These are phyloP conservation scores for Eucalyptus victrix DNA, from an alignment of 345 rosid genomes.

Conservation along the genomic window DNA sequence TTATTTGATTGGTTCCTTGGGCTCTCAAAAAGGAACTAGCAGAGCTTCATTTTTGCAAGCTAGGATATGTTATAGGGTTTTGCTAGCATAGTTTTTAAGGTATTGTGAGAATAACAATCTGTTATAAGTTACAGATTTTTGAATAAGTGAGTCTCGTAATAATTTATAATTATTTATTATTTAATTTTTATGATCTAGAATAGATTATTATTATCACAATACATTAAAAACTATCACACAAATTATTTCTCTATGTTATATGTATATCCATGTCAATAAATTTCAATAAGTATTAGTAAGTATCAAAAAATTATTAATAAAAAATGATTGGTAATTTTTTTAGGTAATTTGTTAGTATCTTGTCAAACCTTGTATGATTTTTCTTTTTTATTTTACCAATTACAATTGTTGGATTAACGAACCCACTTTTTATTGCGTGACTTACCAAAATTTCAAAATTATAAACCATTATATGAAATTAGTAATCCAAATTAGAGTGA, in stretches of 20 bases:
- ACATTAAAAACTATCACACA: too few relatives aligned
- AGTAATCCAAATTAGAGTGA: neutral
- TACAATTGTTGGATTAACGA: neutral
- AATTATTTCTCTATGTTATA: neutral
- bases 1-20: neutral
- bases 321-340: neutral
- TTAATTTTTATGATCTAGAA: too few relatives aligned
- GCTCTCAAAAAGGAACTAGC: neutral
- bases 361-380: neutral
- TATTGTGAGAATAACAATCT: too few relatives aligned
- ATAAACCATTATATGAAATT: neutral
- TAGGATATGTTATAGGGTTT: neutral
- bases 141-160: too few relatives aligned
- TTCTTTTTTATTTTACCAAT: neutral
- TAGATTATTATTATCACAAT: too few relatives aligned
- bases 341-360: neutral
- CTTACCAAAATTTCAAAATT: neutral
- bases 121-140: too few relatives aligned
- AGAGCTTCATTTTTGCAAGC: neutral
- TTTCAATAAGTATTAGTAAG: neutral
- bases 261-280: neutral
- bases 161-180: too few relatives aligned
- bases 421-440: neutral
- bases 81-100: too few relatives aligned
- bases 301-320: neutral